phyloP scores from a whole-genome alignment of 148 eudicot genomes.

The Cornus florida region DNA sequence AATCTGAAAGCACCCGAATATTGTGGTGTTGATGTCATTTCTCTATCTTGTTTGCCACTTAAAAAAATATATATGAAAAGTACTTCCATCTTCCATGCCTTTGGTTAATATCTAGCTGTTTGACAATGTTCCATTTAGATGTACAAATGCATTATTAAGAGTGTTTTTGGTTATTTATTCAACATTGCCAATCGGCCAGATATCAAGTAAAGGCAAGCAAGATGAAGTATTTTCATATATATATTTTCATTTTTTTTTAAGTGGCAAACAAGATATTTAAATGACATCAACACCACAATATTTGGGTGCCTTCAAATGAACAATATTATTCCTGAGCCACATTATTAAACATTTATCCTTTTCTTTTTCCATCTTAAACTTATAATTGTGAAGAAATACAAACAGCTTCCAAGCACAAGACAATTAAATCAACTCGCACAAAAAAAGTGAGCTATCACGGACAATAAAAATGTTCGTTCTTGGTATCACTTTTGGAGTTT shows the following conservation, averaged over 20 bases:
- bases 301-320: too few species aligned
- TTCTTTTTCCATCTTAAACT: not conserved
- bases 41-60: too few species aligned
- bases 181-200: too few species aligned
- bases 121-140: not conserved
- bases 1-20: too few species aligned
- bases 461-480: not conserved
- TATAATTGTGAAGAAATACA: not conserved
- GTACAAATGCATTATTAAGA: not conserved
- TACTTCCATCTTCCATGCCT: too few species aligned
- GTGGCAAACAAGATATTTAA: too few species aligned
- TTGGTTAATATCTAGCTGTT: too few species aligned
- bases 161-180: not conserved
- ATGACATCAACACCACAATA: not conserved
- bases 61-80: too few species aligned
- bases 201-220: too few species aligned
- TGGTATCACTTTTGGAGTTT: not conserved
- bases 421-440: not conserved
- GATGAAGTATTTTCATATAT: too few species aligned
- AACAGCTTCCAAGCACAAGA: slow-evolving; percentile 5
- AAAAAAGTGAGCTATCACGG: not conserved
- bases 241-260: too few species aligned
- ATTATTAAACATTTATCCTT: not conserved
- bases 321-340: not conserved
- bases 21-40: not conserved